Evolutionary conservation across 2,329 filamentous ascomycete genomes (phyloP), one percentile per base, ranked within the genome.

Genomic region (Ceratocystis harringtonii): DNA sequence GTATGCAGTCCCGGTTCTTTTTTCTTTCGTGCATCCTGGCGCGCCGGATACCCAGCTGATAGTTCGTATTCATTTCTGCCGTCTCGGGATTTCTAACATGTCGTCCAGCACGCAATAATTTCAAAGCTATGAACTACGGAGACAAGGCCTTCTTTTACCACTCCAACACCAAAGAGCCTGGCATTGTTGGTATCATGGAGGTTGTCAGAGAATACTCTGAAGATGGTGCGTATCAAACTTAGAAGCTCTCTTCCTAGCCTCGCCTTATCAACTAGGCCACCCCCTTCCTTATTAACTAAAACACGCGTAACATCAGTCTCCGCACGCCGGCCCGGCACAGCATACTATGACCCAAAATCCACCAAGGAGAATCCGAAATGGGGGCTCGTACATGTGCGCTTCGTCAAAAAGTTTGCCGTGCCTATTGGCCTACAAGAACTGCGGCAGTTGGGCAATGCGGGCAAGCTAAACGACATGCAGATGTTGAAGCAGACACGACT

Each of bases 111-210:
- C 84, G 90, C 30, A 97, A 96, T 72, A 90, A 96, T 73, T 86
- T 99, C 76, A 84, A 89, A 36, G 83, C 85, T 7, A 99, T 99
- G 94, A 91, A 89, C 71, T 85, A 86, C 65, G 92, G 92, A 62
- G 94, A 99, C 72, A 80, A 92, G 41, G 92, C 91, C 30, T 97
- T 99, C 77, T 97, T 99, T 77, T 97, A 97, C 73, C 92, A 96
- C 75, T 95, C 89, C 60, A 95, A 94, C 71, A 94, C 89, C 76
- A 95, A 95, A 73, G 83, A 87, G 28, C 91, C 92, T 0, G 92
- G 89, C 1, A 90, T 97, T 61, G 90, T 87, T 1, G 92, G 92
- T 1, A 83, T 87, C 19, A 92, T 96, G 88, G 88, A 94, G 71
- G 88, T 99, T 68, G 91, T 95, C 17, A 81, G 84, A 69, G 92